These are phyloP conservation scores for Puccinia triticina DNA, from an alignment of 1,284 basidiomycete genomes.

Conservation along the genomic window DNA sequence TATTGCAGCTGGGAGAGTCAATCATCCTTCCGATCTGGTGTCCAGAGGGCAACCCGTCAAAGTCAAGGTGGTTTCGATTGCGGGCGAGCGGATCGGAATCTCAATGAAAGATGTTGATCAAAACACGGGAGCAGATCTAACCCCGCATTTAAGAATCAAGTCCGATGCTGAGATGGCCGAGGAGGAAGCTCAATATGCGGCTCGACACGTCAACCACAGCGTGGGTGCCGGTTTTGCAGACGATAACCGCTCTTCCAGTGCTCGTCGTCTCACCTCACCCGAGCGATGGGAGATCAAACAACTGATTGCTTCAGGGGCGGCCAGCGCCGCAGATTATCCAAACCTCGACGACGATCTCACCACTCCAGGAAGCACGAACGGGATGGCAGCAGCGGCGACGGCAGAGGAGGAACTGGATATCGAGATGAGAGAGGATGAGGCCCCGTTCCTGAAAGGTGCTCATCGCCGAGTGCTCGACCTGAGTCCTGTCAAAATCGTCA, in stretches of 20 bases:
- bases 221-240: slow-evolving; percentile 63
- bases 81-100: slow-evolving; percentile 76
- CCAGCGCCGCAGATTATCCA: slow-evolving; percentile 91
- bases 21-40: slow-evolving; percentile 82
- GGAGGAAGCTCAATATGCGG: slow-evolving; percentile 71
- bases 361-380: slow-evolving; percentile 64
- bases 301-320: slow-evolving; percentile 90
- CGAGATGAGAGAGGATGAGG: slow-evolving; percentile 94
- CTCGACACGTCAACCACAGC: slow-evolving; percentile 63
- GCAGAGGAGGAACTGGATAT: slow-evolving; percentile 96
- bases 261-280: slow-evolving; percentile 89
- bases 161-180: slow-evolving; percentile 83
- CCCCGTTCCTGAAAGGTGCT: slow-evolving; percentile 92
- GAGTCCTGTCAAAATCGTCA: slow-evolving; percentile 88
- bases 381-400: slow-evolving; percentile 44
- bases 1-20: slow-evolving; percentile 81
- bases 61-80: slow-evolving; percentile 92
- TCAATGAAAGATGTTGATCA: slow-evolving; percentile 99
- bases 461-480: slow-evolving; percentile 92
- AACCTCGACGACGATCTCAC: slow-evolving; percentile 89
- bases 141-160: slow-evolving; percentile 88
- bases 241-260: slow-evolving; percentile 64
- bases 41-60: slow-evolving; percentile 82
- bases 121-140: slow-evolving; percentile 80
- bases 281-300: slow-evolving; percentile 99